These are phyloP conservation scores for Paspalum notatum DNA, from an alignment of 176 grass and related monocot species.

Conservation along the genomic window DNA sequence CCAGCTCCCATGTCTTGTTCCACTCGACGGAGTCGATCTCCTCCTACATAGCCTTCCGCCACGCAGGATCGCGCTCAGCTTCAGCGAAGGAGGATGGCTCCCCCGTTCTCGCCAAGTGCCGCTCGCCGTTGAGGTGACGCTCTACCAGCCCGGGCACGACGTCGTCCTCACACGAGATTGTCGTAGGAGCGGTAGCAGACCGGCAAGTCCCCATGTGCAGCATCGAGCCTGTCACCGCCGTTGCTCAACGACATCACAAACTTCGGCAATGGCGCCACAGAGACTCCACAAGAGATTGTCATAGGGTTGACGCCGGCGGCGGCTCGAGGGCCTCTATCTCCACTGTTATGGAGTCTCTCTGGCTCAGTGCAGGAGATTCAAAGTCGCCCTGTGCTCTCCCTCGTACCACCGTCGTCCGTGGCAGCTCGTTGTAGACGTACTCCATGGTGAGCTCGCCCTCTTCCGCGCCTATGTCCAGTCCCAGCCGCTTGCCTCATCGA, in stretches of 20 bases:
- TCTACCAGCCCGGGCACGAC: fast-evolving
- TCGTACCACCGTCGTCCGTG: no score
- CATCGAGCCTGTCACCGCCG: not conserved
- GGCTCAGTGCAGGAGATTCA: no score
- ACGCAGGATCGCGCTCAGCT: not conserved
- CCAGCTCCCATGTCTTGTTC: not conserved
- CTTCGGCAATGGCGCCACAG: not conserved
- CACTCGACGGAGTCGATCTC: not conserved
- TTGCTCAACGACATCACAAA: not conserved
- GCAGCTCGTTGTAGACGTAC: not conserved
- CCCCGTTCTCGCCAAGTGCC: not conserved
- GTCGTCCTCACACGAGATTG: not conserved
- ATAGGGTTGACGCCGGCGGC: not conserved
- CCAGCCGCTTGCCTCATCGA: not conserved
- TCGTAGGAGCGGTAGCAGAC: not conserved
- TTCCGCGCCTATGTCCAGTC: not conserved
- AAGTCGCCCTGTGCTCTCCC: no score
- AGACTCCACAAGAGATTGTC: no score
- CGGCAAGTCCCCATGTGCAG: not conserved
- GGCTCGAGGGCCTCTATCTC: no score
- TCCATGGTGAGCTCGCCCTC: not conserved
- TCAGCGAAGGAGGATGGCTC: not conserved
- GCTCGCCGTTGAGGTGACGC: not conserved
- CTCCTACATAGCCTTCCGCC: not conserved
- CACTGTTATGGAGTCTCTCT: no score